Evolutionary conservation across 2,329 filamentous ascomycete species (phyloP).

Genomic region (Immersiporthe knoxdaviesiana): DNA sequence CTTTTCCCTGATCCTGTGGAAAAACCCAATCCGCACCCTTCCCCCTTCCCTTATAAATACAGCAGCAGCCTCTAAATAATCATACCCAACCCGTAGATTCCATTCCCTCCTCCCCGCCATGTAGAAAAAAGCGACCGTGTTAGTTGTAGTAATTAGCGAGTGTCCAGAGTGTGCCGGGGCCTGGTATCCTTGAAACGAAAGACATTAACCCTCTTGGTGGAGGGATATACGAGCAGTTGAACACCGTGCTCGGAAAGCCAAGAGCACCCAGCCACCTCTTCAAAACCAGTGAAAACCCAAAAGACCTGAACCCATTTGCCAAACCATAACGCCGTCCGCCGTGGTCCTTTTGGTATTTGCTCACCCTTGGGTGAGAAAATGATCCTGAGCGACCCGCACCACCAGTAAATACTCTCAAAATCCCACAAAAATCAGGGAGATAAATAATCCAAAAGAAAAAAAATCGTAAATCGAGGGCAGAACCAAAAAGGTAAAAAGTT

Average conservation of each 20-base stretch:
- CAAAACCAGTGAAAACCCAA: neutral
- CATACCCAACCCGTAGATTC: conserved; percentile 14
- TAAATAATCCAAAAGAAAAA: neutral
- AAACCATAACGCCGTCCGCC: conserved; percentile 14
- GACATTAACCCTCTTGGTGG: conserved; percentile 23
- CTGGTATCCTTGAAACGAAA: conserved; percentile 27
- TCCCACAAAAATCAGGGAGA: neutral
- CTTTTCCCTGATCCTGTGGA: conserved; percentile 8
- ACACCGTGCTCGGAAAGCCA: conserved; percentile 22
- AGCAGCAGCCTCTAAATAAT: conserved; percentile 24
- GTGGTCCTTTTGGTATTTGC: conserved; percentile 11
- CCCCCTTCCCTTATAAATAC: conserved; percentile 5
- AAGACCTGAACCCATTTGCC: neutral
- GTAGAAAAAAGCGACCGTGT: conserved; percentile 27
- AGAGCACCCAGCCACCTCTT: neutral
- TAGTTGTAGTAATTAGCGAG: conserved; percentile 27
- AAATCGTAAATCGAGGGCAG: neutral
- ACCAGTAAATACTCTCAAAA: neutral
- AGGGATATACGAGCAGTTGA: conserved; percentile 22
- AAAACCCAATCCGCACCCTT: neutral
- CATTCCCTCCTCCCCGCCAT: conserved; percentile 1
- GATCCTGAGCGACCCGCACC: conserved; percentile 3
- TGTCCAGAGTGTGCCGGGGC: conserved; percentile 19
- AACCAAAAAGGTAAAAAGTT: neutral
- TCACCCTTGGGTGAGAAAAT: conserved; percentile 6